These are phyloP conservation scores for Cucurbita ficifolia DNA, from an alignment of 306 rosid genomes.

Conservation along the genomic window DNA sequence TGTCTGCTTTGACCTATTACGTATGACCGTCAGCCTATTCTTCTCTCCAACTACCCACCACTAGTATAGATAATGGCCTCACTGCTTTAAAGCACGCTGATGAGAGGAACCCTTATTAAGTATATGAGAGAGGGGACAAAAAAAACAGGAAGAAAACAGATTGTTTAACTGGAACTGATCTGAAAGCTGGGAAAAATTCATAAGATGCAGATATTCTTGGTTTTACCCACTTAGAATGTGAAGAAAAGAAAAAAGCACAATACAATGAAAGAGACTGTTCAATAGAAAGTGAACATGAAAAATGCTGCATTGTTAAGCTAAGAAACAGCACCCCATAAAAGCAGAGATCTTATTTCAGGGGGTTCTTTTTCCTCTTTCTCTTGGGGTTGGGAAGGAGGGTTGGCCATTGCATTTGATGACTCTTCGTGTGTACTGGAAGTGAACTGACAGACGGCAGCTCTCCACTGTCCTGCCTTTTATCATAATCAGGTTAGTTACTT, in stretches of 20 bases:
- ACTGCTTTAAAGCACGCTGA: no score
- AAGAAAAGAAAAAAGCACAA: background rate
- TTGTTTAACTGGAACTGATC: constrained; percentile 2
- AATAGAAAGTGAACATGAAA: constrained; percentile 1
- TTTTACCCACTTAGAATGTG: background rate
- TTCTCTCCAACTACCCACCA: no score
- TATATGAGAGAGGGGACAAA: background rate
- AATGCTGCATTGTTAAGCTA: background rate
- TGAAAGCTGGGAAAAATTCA: background rate
- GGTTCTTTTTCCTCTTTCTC: background rate
- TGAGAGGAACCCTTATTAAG: no score
- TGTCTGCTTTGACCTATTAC: no score
- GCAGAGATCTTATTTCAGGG: background rate
- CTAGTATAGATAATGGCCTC: no score
- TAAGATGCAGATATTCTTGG: constrained; percentile 1
- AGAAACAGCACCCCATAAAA: background rate
- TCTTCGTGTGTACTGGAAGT: background rate
- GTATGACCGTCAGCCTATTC: no score
- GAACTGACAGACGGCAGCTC: constrained; percentile 1
- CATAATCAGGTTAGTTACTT: constrained; percentile 5
- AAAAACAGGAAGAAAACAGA: constrained; percentile 2
- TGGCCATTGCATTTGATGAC: background rate
- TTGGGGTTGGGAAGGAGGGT: background rate
- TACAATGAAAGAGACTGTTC: constrained; percentile 9
- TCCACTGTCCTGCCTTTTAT: background rate